Evolutionary conservation across 148 eudicot species (phyloP), one percentile per base, ranked within the genome.

Genomic region (Nepenthes mirabilis): DNA sequence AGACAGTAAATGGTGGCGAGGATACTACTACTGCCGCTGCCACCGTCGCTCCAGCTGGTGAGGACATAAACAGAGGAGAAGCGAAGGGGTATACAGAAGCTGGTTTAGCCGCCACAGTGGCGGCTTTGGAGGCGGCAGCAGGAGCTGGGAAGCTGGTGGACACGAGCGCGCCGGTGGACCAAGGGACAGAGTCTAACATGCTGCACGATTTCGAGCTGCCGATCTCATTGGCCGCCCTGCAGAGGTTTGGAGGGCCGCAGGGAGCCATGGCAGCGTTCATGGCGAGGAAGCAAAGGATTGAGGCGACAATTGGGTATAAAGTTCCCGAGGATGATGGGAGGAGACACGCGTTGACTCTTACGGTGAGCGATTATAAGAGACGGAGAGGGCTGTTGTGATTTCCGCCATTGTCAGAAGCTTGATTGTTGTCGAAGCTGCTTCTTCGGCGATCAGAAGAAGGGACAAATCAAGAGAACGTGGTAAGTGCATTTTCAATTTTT

Each of bases 241-340:
- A 88, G 70, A 76, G 58, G 61, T 79, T 78, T 61, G 98, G 96
- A 34, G 98, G 98, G 36, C 68, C 89, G 0, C 90, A 82, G 48
- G 97, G 97, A 55, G 95, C 71, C 9, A 68, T 82, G 36, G 83
- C 82, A 0, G 99, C 91, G 51, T 93, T 76, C 69, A 80, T 93
- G 95, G 95, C 87, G 0, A 81, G 89, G 77, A 93, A 93, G 72
- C 95, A 86, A 68, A 80, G 71, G 72, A 76, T 89, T 6, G 99
- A 93, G 68, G 83, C 95, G 14, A 82, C 82, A 0, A 65, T 83
- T 37, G 99, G 99, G 58, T 68, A 68, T 52, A 75, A 47, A 56
- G 95, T 93, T 51, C 97, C 99, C 0, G 97, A 84, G 62, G 81
- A 86, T 58, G 99, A 93, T 65, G 99, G 99, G 48, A 82, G 99